Conservation (phyloP, 2,329 filamentous ascomycete species). For the Claviceps monticola region DNA sequence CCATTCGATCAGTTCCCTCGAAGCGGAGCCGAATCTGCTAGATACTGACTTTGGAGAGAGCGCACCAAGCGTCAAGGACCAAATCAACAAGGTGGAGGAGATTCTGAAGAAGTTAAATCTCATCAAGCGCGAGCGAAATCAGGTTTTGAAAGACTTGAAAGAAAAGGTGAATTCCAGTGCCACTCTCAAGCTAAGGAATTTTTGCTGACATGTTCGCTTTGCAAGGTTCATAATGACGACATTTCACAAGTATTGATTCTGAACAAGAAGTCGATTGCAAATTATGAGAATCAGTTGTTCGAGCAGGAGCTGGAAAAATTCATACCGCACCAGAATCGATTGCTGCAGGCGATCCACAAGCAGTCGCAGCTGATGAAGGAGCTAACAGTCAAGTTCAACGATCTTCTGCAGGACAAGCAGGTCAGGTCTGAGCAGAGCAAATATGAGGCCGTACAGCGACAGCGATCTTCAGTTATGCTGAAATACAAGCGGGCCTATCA, state of each 20-base stretch:
- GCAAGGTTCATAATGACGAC: conserved; percentile 82
- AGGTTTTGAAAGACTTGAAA: conserved; percentile 92
- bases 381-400: conserved; percentile 73
- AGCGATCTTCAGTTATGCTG: conserved; percentile 65
- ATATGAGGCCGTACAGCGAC: conserved; percentile 77
- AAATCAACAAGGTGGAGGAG: conserved; percentile 80
- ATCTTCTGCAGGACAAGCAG: conserved; percentile 81
- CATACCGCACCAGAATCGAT: conserved; percentile 75
- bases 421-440: conserved; percentile 90
- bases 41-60: conserved; percentile 84
- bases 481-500: conserved; percentile 87
- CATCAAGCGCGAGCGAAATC: conserved; percentile 80
- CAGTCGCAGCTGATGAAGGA: conserved; percentile 92
- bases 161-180: conserved; percentile 61
- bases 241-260: conserved; percentile 95
- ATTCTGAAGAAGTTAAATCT: conserved; percentile 81
- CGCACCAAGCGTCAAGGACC: conserved; percentile 68
- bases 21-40: conserved; percentile 62
- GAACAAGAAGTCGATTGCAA: conserved; percentile 92
- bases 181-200: not conserved
- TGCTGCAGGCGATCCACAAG: conserved; percentile 90
- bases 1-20: conserved; percentile 45
- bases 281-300: conserved; percentile 84
- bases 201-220: not conserved
- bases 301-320: conserved; percentile 97